phyloP scores from a whole-genome alignment of 1,284 basidiomycete genomes.

The Papiliotrema nemorosa region DNA sequence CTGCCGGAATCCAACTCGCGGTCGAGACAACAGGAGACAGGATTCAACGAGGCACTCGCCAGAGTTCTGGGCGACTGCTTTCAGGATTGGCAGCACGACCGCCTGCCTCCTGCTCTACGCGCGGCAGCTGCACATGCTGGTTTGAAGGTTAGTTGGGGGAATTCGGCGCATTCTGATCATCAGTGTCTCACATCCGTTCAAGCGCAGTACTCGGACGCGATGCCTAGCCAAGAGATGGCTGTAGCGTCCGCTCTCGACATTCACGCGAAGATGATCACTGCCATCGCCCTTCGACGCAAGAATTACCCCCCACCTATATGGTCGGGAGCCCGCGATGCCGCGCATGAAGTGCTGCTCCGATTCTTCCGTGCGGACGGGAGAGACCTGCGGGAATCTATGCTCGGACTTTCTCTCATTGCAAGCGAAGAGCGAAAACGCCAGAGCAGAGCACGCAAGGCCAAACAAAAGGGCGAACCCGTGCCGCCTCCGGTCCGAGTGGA shows the following conservation, averaged over 20 bases:
- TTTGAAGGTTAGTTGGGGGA: conserved; percentile 57
- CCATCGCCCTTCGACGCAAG: conserved; percentile 58
- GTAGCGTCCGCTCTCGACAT: conserved; percentile 41
- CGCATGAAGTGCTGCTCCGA: conserved; percentile 42
- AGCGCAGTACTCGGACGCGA: conserved; percentile 8
- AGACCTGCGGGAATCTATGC: conserved; percentile 31
- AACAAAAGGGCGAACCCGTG: conserved; percentile 11
- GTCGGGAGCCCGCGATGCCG: conserved; percentile 31
- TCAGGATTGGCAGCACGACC: conserved; percentile 71
- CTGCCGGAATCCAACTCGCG: conserved; percentile 26
- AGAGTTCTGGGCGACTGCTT: conserved; percentile 67
- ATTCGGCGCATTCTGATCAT: too few species aligned
- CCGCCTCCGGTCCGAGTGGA: conserved; percentile 19
- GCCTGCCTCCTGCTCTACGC: conserved; percentile 57
- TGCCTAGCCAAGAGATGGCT: conserved; percentile 3
- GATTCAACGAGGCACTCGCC: conserved; percentile 65
- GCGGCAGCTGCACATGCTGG: conserved; percentile 61
- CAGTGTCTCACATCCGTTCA: conserved; percentile 5
- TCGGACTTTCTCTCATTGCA: conserved; percentile 30
- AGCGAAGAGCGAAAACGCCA: conserved; percentile 24
- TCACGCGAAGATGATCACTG: conserved; percentile 54
- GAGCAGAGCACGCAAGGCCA: conserved; percentile 13
- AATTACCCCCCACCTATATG: conserved; percentile 32
- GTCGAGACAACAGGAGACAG: conserved; percentile 43
- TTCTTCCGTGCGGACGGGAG: conserved; percentile 46